Evolutionary conservation across 257 asterid species (phyloP).

Genomic region (Solanum pennellii): DNA sequence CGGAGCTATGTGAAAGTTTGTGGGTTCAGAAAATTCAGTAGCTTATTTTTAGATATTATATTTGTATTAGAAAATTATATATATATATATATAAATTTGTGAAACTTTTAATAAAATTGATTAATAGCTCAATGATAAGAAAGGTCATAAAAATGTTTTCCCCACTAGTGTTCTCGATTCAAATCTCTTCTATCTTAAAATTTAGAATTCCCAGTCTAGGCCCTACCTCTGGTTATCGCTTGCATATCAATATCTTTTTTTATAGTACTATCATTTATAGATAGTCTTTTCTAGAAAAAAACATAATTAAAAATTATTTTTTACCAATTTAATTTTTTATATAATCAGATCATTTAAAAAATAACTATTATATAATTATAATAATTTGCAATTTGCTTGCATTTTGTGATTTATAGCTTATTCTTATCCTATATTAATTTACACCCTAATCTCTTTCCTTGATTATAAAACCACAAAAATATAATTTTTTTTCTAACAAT

Average conservation of each 20-base stretch:
- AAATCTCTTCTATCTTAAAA: no score
- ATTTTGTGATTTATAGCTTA: neutral
- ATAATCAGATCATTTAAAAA: neutral
- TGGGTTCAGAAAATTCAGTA: no score
- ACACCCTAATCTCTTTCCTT: neutral
- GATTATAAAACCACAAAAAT: neutral
- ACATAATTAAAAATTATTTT: no score
- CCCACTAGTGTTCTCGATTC: no score
- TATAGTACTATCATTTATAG: no score
- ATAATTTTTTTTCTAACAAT: neutral
- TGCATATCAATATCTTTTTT: no score
- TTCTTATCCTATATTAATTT: neutral
- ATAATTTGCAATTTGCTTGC: neutral
- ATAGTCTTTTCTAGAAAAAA: no score
- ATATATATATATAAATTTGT: neutral
- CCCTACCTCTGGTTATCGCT: no score
- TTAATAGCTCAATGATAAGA: fast-evolving
- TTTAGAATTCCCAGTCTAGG: no score
- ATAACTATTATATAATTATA: neutral
- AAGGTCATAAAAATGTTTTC: no score
- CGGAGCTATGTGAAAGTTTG: no score
- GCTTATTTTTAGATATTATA: neutral
- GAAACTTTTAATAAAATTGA: neutral
- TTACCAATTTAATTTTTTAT: neutral
- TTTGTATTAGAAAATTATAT: no score